Percentiles rank a stretch among this genome's conserved stretches.
These are phyloP conservation scores for Chrysosporium queenslandicum DNA, from an alignment of 2,329 filamentous ascomycete species.

Conservation along the genomic window DNA sequence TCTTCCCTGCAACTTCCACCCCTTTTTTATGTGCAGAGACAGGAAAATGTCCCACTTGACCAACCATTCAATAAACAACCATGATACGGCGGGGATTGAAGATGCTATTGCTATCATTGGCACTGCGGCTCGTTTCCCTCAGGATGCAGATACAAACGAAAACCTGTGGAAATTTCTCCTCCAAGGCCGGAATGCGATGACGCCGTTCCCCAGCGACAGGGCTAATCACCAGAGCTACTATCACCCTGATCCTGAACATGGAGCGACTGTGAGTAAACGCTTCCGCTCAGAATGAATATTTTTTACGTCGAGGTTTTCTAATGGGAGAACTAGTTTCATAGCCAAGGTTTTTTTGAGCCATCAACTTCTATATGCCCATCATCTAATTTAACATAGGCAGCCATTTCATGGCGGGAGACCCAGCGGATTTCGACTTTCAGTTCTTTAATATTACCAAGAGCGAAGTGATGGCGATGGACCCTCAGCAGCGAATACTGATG, in stretches of 20 bases:
- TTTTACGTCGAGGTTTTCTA: not conserved
- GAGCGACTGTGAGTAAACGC: constrained; percentile 23
- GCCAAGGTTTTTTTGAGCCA: constrained; percentile 3
- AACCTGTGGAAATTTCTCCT: constrained; percentile 29
- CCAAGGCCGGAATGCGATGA: constrained; percentile 24
- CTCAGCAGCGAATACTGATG: constrained; percentile 18
- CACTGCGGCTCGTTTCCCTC: constrained; percentile 24
- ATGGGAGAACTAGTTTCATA: constrained; percentile 11
- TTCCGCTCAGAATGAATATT: not conserved
- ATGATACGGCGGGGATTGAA: not conserved
- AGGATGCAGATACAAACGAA: constrained; percentile 26
- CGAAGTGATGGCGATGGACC: constrained; percentile 17
- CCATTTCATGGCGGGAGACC: constrained; percentile 15
- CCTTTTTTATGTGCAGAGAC: not conserved
- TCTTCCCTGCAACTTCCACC: not conserved
- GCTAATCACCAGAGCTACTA: constrained; percentile 29
- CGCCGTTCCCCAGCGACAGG: constrained; percentile 29
- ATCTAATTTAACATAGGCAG: constrained; percentile 4
- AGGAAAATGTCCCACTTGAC: not conserved
- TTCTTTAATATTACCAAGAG: constrained; percentile 15
- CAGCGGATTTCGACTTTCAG: constrained; percentile 13
- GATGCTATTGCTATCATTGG: constrained; percentile 30
- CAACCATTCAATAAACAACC: not conserved
- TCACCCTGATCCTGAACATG: constrained; percentile 31
- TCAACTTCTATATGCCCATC: not conserved